Conservation (phyloP, 2,329 filamentous ascomycete species). For the Ascochyta pisi region DNA sequence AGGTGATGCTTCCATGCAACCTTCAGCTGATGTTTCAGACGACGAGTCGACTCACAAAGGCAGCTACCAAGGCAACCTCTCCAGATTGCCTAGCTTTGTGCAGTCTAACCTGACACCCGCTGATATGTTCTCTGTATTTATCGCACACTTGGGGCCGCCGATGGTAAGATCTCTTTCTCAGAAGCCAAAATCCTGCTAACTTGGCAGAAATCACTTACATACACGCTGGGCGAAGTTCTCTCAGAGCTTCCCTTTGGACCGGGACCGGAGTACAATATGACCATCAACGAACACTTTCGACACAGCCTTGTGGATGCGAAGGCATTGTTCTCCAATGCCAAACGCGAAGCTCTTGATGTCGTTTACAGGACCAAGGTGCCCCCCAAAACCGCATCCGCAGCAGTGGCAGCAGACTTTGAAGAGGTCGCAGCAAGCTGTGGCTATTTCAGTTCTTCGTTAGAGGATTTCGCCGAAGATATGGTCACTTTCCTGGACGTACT, state of each 20-base stretch:
- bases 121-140: conserved; percentile 92
- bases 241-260: conserved; percentile 83
- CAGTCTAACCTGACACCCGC: conserved; percentile 62
- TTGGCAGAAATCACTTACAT: conserved; percentile 80
- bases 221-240: conserved; percentile 86
- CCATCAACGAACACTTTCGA: conserved; percentile 79
- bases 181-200: conserved; percentile 26
- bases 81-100: conserved; percentile 34
- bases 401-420: conserved; percentile 90
- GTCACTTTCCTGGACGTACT: conserved; percentile 81
- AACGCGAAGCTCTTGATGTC: conserved; percentile 75
- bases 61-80: conserved; percentile 13
- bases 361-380: conserved; percentile 83
- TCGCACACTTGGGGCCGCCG: conserved; percentile 84
- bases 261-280: conserved; percentile 71
- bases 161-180: conserved; percentile 61
- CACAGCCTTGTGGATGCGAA: conserved; percentile 82
- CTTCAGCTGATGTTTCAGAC: conserved; percentile 39
- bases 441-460: conserved; percentile 90
- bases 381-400: conserved; percentile 70
- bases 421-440: conserved; percentile 98
- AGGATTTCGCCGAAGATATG: conserved; percentile 91
- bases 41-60: conserved; percentile 31
- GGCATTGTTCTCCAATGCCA: conserved; percentile 76
- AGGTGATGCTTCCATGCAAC: conserved; percentile 32